Evolutionary conservation across 2,329 filamentous ascomycete species (phyloP).

Genomic region (Spiromastix sp.): DNA sequence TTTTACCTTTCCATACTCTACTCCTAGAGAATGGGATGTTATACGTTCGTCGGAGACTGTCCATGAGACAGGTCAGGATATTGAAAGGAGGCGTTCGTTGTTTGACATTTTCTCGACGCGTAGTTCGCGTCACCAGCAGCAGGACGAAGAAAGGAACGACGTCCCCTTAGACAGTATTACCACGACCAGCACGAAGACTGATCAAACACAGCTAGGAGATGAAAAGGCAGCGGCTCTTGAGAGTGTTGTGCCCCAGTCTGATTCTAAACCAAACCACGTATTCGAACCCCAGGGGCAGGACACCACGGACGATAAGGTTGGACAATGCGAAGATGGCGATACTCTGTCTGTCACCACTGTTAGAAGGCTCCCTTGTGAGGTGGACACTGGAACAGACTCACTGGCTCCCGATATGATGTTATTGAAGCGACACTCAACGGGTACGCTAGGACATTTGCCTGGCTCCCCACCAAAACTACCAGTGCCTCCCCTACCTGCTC

Average conservation of each 20-base stretch:
- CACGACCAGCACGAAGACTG: not conserved
- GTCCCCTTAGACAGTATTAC: not conserved
- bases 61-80: not conserved
- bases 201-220: too few species aligned
- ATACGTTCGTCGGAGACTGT: slow-evolving; percentile 2
- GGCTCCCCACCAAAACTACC: slow-evolving; percentile 5
- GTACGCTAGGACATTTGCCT: not conserved
- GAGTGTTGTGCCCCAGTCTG: too few species aligned
- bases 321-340: too few species aligned
- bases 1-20: not conserved
- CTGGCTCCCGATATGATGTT: not conserved
- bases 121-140: slow-evolving; percentile 3
- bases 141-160: not conserved
- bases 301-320: too few species aligned
- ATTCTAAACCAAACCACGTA: too few species aligned
- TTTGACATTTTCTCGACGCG: not conserved
- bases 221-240: too few species aligned
- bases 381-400: too few species aligned
- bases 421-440: not conserved
- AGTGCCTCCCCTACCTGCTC: slow-evolving; percentile 2
- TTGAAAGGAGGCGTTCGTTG: not conserved
- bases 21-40: slow-evolving; percentile 2
- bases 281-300: too few species aligned
- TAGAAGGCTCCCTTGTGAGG: too few species aligned
- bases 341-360: too few species aligned